phyloP scores from a whole-genome alignment of 257 asterid genomes.

The Solanum lignicaule region DNA sequence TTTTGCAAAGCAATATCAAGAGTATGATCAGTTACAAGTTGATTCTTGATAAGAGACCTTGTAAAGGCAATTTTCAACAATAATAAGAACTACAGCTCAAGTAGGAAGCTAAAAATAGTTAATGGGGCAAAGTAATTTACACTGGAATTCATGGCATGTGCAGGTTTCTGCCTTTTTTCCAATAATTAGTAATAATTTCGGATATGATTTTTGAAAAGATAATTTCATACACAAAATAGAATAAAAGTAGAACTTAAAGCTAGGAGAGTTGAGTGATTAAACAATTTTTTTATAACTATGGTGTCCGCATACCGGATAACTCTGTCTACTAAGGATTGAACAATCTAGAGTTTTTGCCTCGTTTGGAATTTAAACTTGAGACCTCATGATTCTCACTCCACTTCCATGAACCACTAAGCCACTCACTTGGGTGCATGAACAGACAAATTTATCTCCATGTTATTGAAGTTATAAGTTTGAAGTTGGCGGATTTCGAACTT shows the following conservation, averaged over 20 bases:
- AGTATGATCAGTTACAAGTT: constrained; percentile 61
- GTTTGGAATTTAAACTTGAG: no score
- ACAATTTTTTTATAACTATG: neutral
- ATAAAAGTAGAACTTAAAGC: neutral
- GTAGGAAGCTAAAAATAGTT: neutral
- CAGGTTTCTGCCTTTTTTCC: neutral
- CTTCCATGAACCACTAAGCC: no score
- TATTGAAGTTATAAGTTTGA: neutral
- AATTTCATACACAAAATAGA: neutral
- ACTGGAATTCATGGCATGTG: neutral
- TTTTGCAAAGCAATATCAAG: constrained; percentile 92
- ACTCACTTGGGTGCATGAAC: neutral
- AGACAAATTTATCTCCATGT: neutral
- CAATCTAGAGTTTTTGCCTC: neutral
- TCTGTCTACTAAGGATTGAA: no score
- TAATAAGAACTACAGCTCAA: neutral
- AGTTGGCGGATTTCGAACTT: no score
- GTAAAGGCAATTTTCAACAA: constrained; percentile 4
- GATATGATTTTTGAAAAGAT: neutral
- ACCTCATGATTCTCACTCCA: no score
- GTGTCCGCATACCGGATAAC: neutral
- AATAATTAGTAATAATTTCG: neutral
- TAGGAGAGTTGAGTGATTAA: neutral
- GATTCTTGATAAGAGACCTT: constrained; percentile 90
- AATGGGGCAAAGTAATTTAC: neutral